A percentile compares a stretch with the other conserved stretches of the same genome.
Evolutionary conservation across 163 green algal species (phyloP).

Genomic region (Smithsoniella earleae): DNA sequence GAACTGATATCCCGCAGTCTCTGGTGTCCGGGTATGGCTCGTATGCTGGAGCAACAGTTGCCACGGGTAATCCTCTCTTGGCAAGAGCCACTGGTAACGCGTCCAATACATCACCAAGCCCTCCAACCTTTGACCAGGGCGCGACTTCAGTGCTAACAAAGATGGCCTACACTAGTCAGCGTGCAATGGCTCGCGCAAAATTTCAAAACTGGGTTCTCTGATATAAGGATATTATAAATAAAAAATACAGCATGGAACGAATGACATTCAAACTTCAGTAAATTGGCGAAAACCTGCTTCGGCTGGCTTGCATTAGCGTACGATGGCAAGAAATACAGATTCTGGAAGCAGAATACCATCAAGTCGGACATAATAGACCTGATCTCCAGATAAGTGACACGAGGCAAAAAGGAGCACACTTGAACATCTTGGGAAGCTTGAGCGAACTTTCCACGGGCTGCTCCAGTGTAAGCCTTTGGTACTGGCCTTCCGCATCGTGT

Average conservation of each 20-base stretch:
- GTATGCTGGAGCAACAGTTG: constrained; percentile 82
- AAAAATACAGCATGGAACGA: not conserved
- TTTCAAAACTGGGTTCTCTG: not conserved
- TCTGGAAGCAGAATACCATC: no score
- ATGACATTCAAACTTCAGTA: not conserved
- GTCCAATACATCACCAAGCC: constrained; percentile 70
- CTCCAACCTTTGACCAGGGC: constrained; percentile 74
- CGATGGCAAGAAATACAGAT: no score
- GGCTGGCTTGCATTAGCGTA: no score
- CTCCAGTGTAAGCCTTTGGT: no score
- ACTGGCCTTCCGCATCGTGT: no score
- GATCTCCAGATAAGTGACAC: no score
- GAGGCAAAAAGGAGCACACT: no score
- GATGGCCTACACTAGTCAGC: constrained; percentile 47
- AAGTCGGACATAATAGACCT: no score
- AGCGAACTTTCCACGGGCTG: no score
- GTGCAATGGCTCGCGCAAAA: not conserved
- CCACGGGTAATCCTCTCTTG: constrained; percentile 73
- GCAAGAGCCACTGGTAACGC: constrained; percentile 63
- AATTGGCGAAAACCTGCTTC: not conserved
- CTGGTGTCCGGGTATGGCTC: constrained; percentile 54
- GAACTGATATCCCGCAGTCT: constrained; percentile 59
- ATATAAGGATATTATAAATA: no score
- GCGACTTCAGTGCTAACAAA: constrained; percentile 77
- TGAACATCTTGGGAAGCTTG: no score